Base-by-base conservation (phyloP, 257 asterid species). In the Solanum chaucha region DNA sequence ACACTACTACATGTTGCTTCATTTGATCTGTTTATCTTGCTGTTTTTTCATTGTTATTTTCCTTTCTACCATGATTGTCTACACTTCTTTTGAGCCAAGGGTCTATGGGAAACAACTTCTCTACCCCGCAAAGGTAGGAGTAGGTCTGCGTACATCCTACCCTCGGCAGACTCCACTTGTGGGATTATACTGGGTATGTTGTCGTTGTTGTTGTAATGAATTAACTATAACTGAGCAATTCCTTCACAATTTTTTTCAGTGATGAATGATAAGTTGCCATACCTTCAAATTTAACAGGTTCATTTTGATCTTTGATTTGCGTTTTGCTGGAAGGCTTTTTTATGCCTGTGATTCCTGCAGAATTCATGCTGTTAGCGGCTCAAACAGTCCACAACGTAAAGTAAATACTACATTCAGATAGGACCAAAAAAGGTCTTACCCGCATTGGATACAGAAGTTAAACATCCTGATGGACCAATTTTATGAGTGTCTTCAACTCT, bases 401-500 rank as follows among this genome's bases (percentile, higher is more conserved):
- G 87, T 70, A 74, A 44, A 51, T 19, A 55, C 46, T 19, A 24
- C 61, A 70, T 55, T 40, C 28, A 12, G 26, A 70, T 10, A 34
- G 83, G 35, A 87, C 32, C 8, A 61, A 77, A 72, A 81, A 75
- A 30, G 78, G 46, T 44, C 86, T 86, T 90, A 96, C 98, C 99
- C 86, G 95, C 86, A 83, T 85, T 72, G 82, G 93, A 90, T 80
- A 90, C 87, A 84, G 94, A 91, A 86, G 92, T 93, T 84, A 93
- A 92, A 86, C 95, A 95, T 58, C 94, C 92, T 24, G 92, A 91
- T 82, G 95, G 93, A 80, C 98, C 94, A 88, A 88, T 91, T 90
- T 91, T 93, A 89, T 89, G 92, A 26, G 95, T 94, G n/a, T 51
- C 98, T 90, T 96, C 98, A 88, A 92, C 88, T 93, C 99, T 96